These are phyloP conservation scores for Aspergillus oerlinghausenensis DNA, from an alignment of 2,329 filamentous ascomycete species.

Conservation along the genomic window DNA sequence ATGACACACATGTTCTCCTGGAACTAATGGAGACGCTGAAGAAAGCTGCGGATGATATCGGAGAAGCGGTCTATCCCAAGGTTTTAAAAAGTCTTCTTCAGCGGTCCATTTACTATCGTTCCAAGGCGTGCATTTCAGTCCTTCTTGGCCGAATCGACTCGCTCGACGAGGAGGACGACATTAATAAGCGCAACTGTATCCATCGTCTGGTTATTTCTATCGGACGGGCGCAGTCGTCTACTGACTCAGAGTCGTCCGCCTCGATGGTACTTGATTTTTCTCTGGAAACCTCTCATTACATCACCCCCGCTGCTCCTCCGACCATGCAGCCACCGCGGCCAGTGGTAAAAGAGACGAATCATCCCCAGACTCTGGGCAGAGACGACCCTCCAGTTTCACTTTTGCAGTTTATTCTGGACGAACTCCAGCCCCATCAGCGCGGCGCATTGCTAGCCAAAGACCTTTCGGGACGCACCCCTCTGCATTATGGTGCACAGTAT, in stretches of 20 bases:
- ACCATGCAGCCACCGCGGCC: constrained; percentile 57
- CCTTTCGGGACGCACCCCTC: constrained; percentile 73
- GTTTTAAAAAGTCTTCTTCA: constrained; percentile 42
- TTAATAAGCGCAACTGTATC: constrained; percentile 89
- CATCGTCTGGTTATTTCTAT: constrained; percentile 91
- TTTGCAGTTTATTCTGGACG: constrained; percentile 59
- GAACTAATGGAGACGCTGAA: constrained; percentile 57
- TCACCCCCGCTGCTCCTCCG: constrained; percentile 72
- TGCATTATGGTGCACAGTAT: constrained; percentile 93
- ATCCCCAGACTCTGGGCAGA: constrained; percentile 55
- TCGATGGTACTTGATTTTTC: constrained; percentile 48
- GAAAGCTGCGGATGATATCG: constrained; percentile 48
- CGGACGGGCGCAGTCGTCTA: constrained; percentile 64
- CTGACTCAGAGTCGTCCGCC: constrained; percentile 49
- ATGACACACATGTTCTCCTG: constrained; percentile 37
- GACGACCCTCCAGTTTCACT: constrained; percentile 74
- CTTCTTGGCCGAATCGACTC: constrained; percentile 65
- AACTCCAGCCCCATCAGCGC: constrained; percentile 64
- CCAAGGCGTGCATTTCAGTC: constrained; percentile 63
- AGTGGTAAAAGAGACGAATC: constrained; percentile 63
- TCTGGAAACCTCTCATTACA: constrained; percentile 62
- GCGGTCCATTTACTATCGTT: constrained; percentile 64
- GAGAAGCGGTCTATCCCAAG: constrained; percentile 66
- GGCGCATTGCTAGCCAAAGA: constrained; percentile 65
- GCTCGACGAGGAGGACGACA: constrained; percentile 82